Conservation (phyloP, 2,329 filamentous ascomycete genomes). For the Podosphaera xanthii region DNA sequence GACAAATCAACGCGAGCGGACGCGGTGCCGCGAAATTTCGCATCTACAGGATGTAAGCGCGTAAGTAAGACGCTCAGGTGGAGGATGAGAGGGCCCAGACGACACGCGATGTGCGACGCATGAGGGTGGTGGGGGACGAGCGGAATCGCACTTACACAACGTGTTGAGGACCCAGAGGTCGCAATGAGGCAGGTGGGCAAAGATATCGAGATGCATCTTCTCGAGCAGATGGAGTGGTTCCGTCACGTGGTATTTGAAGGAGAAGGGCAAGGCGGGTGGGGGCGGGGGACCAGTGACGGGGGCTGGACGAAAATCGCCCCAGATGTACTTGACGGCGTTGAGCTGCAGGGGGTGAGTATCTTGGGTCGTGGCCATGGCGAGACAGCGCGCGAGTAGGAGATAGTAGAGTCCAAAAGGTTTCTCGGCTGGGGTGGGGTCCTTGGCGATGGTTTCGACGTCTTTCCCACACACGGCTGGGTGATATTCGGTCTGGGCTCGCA, state of each 20-base stretch:
- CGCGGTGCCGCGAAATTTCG: constrained; percentile 82
- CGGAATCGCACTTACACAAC: constrained; percentile 25
- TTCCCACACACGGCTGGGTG: constrained; percentile 44
- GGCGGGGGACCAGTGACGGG: constrained; percentile 22
- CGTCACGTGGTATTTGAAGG: constrained; percentile 53
- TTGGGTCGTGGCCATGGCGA: constrained; percentile 41
- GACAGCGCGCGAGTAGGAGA: constrained; percentile 34
- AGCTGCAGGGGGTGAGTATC: constrained; percentile 39
- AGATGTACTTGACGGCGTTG: constrained; percentile 41
- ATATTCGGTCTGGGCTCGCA: constrained; percentile 33
- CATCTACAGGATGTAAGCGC: constrained; percentile 20
- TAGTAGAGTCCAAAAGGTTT: constrained; percentile 39
- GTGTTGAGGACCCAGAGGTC: constrained; percentile 79
- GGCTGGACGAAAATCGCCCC: constrained; percentile 40
- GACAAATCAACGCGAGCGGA: constrained; percentile 57
- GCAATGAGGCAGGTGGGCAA: constrained; percentile 30
- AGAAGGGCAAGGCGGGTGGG: constrained; percentile 49
- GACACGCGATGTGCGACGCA: too few species aligned
- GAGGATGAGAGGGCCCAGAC: too few species aligned
- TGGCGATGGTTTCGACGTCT: constrained; percentile 41
- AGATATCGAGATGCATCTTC: constrained; percentile 68
- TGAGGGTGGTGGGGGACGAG: not conserved
- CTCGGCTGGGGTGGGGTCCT: constrained; percentile 35
- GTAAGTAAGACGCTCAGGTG: not conserved
- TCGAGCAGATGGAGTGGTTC: constrained; percentile 56